These are phyloP conservation scores for Mycena epipterygia DNA, from an alignment of 768 basidiomycete species.

Conservation along the genomic window DNA sequence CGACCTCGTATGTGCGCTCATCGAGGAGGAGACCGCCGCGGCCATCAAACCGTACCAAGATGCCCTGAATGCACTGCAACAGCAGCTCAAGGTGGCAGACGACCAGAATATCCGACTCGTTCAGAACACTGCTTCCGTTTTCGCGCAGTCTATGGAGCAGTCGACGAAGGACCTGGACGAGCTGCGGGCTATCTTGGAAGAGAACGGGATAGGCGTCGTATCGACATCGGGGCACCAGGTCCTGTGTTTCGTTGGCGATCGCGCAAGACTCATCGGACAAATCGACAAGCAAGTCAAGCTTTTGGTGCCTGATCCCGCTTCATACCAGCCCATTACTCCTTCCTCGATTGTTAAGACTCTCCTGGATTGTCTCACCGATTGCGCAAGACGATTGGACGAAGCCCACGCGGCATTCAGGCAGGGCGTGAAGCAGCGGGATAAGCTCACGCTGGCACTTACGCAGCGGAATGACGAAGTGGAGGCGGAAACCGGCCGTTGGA, in stretches of 20 bases:
- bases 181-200: background rate
- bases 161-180: background rate
- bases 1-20: conserved; percentile 5
- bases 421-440: background rate
- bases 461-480: background rate
- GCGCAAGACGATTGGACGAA: background rate
- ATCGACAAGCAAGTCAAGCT: background rate
- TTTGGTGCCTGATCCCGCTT: background rate
- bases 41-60: conserved; percentile 21
- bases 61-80: background rate
- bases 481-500: background rate
- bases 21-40: conserved; percentile 17
- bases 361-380: conserved; percentile 3
- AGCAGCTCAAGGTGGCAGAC: background rate
- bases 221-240: background rate
- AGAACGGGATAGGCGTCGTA: conserved; percentile 1
- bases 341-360: conserved; percentile 18
- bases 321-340: conserved; percentile 5
- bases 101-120: background rate
- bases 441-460: background rate
- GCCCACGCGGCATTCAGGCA: background rate
- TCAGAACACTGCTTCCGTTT: background rate
- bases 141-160: background rate
- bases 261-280: background rate
- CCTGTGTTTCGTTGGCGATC: conserved; percentile 17